Base-by-base conservation (phyloP, 179 eudicot genomes). In the Camellia oleifera region DNA sequence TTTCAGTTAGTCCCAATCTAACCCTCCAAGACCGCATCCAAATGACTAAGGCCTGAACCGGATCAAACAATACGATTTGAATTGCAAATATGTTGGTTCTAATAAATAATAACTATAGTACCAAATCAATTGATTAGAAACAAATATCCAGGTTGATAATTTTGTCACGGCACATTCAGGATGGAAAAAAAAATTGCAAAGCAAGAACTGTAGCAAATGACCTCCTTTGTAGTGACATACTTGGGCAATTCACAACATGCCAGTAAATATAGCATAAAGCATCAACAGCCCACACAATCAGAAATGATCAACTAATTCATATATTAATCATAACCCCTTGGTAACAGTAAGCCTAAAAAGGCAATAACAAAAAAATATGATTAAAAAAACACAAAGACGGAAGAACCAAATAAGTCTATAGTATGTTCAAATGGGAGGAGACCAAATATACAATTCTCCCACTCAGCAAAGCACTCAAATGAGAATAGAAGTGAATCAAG, bases 121-220 rank as follows among this genome's bases (percentile, higher is more conserved):
- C 62, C 58, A 54, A 54, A 54, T 54, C 10, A 76, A 62, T 75
- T 4, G 32, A n/a, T 61, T 75, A 74, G 63, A 14, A 54, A 18
- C 45, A 52, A 5, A 20, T 6, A 32, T 56, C 9, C 18, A 56
- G 18, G 18, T 26, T 26, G 64, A 74, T 46, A 53, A 52, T 52
- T 72, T 72, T 72, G 20, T 68, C 52, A 68, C 1, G 72, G 45
- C 10, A 42, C 15, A 54, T 11, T 48, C 52, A 4, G 10, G 11
- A 48, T 48, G 6, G 40, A 32, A 32, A 17, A 6, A 18, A 9
- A 5, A 20, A 26, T 20, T 1, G 26, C 56, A 40, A 10, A n/a
- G 72, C 2, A 42, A 40, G 50, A 50, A 18, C 4, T n/a, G 15
- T 18, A 2, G 58, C 75, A 50, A 45, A 52, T 9, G 50, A 71